A percentile compares a stretch with the other conserved stretches of the same genome.
These are phyloP conservation scores for Chloris gayana DNA, from an alignment of 176 grass and related monocot genomes.

Conservation along the genomic window DNA sequence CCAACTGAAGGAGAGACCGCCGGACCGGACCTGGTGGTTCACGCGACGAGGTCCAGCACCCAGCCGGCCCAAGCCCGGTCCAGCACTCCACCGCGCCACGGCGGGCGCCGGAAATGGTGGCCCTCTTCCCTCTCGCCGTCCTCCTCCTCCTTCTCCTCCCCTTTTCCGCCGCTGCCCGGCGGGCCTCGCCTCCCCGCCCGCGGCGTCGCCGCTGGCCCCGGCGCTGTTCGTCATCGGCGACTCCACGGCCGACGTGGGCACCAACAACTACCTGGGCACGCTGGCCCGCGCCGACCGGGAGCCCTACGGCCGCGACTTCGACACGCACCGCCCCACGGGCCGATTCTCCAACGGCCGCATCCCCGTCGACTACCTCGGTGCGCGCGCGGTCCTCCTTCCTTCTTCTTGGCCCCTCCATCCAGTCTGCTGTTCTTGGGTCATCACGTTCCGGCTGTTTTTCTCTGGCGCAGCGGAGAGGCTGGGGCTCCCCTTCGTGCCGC, in stretches of 20 bases:
- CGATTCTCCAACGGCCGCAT: conserved; percentile 90
- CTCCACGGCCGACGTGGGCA: conserved; percentile 81
- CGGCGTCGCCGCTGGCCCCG: conserved; percentile 46
- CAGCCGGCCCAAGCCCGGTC: conserved; percentile 8
- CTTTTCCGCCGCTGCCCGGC: not conserved
- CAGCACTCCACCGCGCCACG: not conserved
- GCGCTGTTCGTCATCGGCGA: conserved; percentile 81
- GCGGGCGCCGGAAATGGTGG: conserved; percentile 46
- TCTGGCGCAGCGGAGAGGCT: conserved; percentile 62
- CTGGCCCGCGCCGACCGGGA: conserved; percentile 66
- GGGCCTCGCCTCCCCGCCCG: conserved; percentile 4
- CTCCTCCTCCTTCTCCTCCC: conserved; percentile 4
- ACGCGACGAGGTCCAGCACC: not conserved
- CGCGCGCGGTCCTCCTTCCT: not conserved
- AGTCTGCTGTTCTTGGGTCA: not conserved
- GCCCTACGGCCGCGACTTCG: conserved; percentile 76
- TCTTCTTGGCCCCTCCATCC: not conserved
- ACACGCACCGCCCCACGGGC: conserved; percentile 71
- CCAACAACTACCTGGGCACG: conserved; percentile 86
- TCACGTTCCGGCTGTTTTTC: not conserved
- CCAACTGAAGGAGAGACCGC: not conserved
- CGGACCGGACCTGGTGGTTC: not conserved
- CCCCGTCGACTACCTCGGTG: conserved; percentile 82
- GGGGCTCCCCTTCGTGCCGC: conserved; percentile 69
- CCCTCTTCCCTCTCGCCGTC: not conserved